These are phyloP conservation scores for Exophiala bonariae DNA, from an alignment of 2,329 filamentous ascomycete genomes.

Conservation along the genomic window DNA sequence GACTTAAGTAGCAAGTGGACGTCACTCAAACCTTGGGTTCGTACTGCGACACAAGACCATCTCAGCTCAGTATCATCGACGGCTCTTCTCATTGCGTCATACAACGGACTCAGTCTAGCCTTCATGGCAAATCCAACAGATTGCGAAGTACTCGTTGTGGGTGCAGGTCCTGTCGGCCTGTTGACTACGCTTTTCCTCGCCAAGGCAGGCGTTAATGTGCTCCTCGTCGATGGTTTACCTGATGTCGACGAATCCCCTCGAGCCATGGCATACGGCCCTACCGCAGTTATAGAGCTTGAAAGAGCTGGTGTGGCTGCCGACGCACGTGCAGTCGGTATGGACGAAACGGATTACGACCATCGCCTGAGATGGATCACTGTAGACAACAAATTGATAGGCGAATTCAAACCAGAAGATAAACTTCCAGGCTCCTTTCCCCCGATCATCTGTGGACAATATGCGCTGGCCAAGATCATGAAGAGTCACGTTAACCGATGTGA, in stretches of 20 bases:
- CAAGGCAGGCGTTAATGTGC: constrained; percentile 30
- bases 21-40: too few relatives aligned
- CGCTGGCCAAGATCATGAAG: constrained; percentile 23
- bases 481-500: constrained; percentile 15
- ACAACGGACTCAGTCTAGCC: too few relatives aligned
- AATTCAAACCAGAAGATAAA: constrained; percentile 14
- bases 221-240: constrained; percentile 15
- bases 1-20: too few relatives aligned
- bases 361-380: constrained; percentile 14
- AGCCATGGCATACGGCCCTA: constrained; percentile 2
- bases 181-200: constrained; percentile 31
- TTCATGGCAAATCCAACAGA: constrained; percentile 4
- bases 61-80: too few relatives aligned
- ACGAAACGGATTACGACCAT: constrained; percentile 10
- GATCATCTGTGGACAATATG: constrained; percentile 21
- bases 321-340: constrained; percentile 16
- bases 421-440: constrained; percentile 8
- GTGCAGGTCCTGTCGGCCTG: constrained; percentile 32
- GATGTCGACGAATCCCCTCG: constrained; percentile 5
- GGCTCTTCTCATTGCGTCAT: too few relatives aligned
- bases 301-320: constrained; percentile 12
- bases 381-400: constrained; percentile 7
- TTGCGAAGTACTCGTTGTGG: constrained; percentile 29
- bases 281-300: neutral
- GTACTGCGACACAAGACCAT: too few relatives aligned